Conservation (phyloP, 108 stramenopile genomes). For the Conticribra guillardii region DNA sequence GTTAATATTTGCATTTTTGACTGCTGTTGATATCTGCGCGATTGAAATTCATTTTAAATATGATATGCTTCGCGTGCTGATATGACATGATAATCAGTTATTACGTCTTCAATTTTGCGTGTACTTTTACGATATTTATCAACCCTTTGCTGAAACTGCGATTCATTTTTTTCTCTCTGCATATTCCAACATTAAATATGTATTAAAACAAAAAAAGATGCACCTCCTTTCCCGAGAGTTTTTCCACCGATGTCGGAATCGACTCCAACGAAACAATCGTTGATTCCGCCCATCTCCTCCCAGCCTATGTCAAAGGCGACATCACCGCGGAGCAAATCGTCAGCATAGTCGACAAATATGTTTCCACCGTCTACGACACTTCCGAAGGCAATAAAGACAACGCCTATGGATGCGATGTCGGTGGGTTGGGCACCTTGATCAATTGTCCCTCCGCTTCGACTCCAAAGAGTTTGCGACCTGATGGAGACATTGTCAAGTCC, state of each 20-base stretch:
- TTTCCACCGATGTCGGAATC: slow-evolving; percentile 32
- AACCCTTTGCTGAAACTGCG: too few species aligned
- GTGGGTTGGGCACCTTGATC: slow-evolving; percentile 61
- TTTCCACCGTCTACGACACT: slow-evolving; percentile 49
- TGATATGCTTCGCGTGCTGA: slow-evolving; percentile 18
- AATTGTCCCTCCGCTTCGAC: slow-evolving; percentile 16
- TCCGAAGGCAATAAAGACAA: slow-evolving; percentile 41
- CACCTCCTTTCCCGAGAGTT: slow-evolving; percentile 29
- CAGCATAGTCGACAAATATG: slow-evolving; percentile 58
- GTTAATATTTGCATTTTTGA: not conserved
- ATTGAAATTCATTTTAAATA: not conserved
- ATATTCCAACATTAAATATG: not conserved
- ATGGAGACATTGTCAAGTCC: slow-evolving; percentile 54
- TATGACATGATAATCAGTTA: not conserved
- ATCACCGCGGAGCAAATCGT: slow-evolving; percentile 59
- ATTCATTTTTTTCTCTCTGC: not conserved
- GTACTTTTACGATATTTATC: not conserved
- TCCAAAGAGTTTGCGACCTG: slow-evolving; percentile 11
- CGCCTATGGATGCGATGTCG: slow-evolving; percentile 69
- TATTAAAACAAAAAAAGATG: slow-evolving; percentile 18
- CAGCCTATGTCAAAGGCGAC: slow-evolving; percentile 47
- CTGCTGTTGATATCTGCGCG: too few species aligned
- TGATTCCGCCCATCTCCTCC: slow-evolving; percentile 52
- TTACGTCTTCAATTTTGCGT: not conserved
- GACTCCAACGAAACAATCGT: slow-evolving; percentile 15